Conservation (phyloP, 1,284 basidiomycete genomes). For the Pseudozyma thailandica region DNA sequence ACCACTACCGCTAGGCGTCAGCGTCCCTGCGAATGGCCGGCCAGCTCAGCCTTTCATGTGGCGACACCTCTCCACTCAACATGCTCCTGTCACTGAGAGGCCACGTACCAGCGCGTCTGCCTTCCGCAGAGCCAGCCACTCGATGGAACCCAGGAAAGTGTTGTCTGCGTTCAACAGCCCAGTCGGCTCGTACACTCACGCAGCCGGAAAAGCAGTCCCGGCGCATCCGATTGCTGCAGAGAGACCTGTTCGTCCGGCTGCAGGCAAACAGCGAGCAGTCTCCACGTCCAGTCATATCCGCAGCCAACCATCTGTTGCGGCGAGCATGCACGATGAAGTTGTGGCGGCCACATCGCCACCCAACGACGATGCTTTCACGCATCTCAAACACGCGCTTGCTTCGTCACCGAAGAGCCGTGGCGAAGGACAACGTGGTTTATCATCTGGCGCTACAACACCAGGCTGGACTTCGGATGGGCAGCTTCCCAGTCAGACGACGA, state of each 20-base stretch:
- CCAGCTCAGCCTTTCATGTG: constrained; percentile 20
- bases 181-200: constrained; percentile 26
- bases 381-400: constrained; percentile 35
- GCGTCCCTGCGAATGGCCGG: constrained; percentile 15
- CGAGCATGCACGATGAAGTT: constrained; percentile 26
- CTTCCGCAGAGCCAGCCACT: constrained; percentile 27
- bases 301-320: constrained; percentile 14
- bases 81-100: constrained; percentile 4
- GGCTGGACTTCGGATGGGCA: constrained; percentile 33
- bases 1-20: constrained; percentile 11
- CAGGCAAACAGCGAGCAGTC: constrained; percentile 28
- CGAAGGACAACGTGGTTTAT: not conserved
- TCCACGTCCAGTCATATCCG: constrained; percentile 28
- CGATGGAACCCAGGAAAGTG: constrained; percentile 15
- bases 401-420: constrained; percentile 16
- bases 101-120: not conserved
- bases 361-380: constrained; percentile 14
- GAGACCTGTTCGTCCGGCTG: constrained; percentile 10
- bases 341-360: constrained; percentile 39
- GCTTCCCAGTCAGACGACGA: constrained; percentile 10
- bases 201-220: constrained; percentile 3
- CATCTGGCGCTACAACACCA: constrained; percentile 24
- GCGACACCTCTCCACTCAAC: constrained; percentile 30
- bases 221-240: not conserved
- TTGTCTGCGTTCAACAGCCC: constrained; percentile 27